Evolutionary conservation across 179 eudicot species (phyloP), one percentile per base, ranked within the genome.

Genomic region (Camellia oleifera): DNA sequence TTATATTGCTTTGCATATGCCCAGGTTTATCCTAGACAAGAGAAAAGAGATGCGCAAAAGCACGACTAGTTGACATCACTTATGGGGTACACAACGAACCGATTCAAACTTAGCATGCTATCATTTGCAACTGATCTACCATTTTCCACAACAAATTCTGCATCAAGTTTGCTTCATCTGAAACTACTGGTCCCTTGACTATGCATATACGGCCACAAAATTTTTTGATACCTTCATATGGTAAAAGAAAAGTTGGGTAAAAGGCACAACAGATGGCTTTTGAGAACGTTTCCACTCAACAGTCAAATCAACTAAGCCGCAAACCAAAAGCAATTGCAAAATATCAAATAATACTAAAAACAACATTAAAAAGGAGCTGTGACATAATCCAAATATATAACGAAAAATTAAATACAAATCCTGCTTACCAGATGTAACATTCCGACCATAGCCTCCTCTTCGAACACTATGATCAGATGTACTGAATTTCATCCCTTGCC

Each of bases 381-480:
- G 14, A 1, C 73, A 4, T 4, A 48, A 72, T 1, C 8, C 9
- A 45, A 78, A 65, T 3, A 26, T 1, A 26, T 1, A 50, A 7
- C 17, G 54, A 48, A 2, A n/a, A 26, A 50, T 13, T 57, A 78
- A 60, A 60, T 52, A 73, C 7, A 3, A 48, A 60, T 20, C 48
- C 73, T 5, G 23, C 62, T 82, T 87, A 88, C 93, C 91, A 86
- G 86, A 20, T 68, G 76, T 68, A 80, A 79, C 53, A 80, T 83
- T 89, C 72, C 90, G 89, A 80, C 73, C 68, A 83, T 78, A 83
- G 72, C 88, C 83, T 72, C 91, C 89, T 80, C 94, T 85, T 76
- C 84, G 90, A 84, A 69, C 85, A 87, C 83, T 87, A 42, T 77
- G 89, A 78, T 89, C 91, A 80, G 83, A 63, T 74, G 84, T 61